phyloP scores from a whole-genome alignment of 208 protist species.

The Wallacemonas rigidus region DNA sequence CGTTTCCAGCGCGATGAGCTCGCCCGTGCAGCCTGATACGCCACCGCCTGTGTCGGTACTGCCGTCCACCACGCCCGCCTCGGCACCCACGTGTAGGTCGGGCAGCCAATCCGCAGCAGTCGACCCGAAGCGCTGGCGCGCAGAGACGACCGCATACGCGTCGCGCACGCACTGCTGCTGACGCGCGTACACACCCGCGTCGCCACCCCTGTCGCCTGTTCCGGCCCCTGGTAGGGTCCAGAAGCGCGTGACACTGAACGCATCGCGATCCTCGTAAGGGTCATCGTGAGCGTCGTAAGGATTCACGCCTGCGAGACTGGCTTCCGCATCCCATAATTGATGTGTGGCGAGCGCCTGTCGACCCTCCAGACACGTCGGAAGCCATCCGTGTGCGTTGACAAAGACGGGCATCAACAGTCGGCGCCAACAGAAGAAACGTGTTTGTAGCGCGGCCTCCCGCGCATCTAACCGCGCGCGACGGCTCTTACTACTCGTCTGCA shows the following conservation, averaged over 20 bases:
- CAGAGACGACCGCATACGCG: not conserved
- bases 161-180: not conserved
- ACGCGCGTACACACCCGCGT: too few species aligned
- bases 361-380: not conserved
- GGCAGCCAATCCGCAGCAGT: not conserved
- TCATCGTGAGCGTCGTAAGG: too few species aligned
- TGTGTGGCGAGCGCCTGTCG: not conserved
- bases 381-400: not conserved
- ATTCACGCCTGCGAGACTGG: not conserved
- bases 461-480: not conserved
- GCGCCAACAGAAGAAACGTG: not conserved
- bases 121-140: not conserved
- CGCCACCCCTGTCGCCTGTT: too few species aligned
- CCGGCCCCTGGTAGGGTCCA: not conserved
- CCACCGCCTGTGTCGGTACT: not conserved
- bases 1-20: not conserved
- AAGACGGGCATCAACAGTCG: not conserved
- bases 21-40: not conserved
- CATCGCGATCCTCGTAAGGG: not conserved
- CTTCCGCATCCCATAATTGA: not conserved
- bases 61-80: too few species aligned
- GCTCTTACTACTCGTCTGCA: conserved; percentile 16
- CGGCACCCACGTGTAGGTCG: not conserved
- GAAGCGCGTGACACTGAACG: not conserved
- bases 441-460: conserved; percentile 2